These are phyloP conservation scores for Posidonia oceanica DNA, from an alignment of 116 monocot genomes.

Conservation along the genomic window DNA sequence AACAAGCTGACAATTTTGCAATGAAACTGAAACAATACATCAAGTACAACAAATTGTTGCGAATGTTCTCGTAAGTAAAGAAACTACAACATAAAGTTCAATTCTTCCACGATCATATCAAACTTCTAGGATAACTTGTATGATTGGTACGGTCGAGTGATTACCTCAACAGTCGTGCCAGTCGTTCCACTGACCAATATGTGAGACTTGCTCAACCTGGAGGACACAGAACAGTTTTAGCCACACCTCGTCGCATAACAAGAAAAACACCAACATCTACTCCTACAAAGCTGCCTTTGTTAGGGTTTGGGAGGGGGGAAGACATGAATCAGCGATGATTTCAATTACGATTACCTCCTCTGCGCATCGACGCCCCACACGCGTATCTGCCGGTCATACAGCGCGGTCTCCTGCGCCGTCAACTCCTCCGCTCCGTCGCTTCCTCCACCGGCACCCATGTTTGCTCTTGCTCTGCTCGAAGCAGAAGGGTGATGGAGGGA, in stretches of 20 bases:
- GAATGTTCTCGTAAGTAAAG: no score
- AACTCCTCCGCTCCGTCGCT: slow-evolving; percentile 45
- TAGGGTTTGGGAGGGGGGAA: not conserved
- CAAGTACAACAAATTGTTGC: no score
- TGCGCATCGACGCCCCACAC: slow-evolving; percentile 98
- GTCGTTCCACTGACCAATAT: slow-evolving; percentile 63
- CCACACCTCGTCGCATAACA: not conserved
- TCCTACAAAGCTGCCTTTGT: not conserved
- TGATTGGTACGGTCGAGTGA: not conserved
- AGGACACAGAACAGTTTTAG: not conserved
- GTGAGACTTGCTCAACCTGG: slow-evolving; percentile 28
- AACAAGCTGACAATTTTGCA: no score
- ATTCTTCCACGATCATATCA: no score
- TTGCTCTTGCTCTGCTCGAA: not conserved
- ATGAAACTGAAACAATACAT: no score
- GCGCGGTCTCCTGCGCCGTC: slow-evolving; percentile 90
- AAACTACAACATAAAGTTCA: no score
- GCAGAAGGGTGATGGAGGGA: not conserved
- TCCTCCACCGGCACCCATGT: slow-evolving; percentile 34
- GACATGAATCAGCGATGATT: not conserved
- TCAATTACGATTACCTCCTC: slow-evolving; percentile 30
- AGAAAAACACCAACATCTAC: not conserved
- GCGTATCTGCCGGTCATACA: slow-evolving; percentile 97
- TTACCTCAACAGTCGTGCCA: slow-evolving; percentile 69
- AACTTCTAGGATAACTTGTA: no score